Evolutionary conservation across 1,284 basidiomycete genomes (phyloP).

Genomic region (Vanrija pseudolonga): DNA sequence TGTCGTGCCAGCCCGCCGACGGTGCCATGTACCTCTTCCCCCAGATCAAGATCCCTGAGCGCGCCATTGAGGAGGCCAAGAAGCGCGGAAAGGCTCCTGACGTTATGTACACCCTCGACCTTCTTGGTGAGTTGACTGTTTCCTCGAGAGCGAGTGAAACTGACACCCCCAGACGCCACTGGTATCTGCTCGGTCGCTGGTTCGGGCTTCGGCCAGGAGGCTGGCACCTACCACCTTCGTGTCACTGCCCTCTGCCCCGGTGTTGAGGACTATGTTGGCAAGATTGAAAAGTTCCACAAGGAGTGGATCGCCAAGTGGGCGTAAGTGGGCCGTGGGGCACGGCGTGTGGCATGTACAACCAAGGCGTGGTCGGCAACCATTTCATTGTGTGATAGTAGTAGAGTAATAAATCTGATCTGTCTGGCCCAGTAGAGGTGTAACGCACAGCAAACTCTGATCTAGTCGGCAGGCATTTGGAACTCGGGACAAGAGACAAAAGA

Average conservation of each 20-base stretch:
- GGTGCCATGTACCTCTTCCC: conserved; percentile 90
- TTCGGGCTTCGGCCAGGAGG: conserved; percentile 84
- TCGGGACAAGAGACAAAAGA: no score
- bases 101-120: conserved; percentile 75
- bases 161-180: conserved; percentile 58
- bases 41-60: conserved; percentile 63
- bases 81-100: conserved; percentile 73
- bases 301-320: conserved; percentile 69
- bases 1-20: conserved; percentile 75
- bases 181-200: conserved; percentile 93
- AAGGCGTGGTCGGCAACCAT: no score
- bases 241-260: conserved; percentile 78
- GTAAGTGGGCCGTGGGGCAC: conserved; percentile 16
- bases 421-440: no score
- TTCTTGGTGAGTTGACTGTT: conserved; percentile 56
- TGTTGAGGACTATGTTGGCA: conserved; percentile 81
- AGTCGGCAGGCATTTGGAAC: no score
- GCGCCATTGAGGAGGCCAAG: conserved; percentile 69
- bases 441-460: no score
- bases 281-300: conserved; percentile 78
- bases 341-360: background rate
- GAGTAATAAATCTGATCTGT: no score
- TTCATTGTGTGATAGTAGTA: no score
- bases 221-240: conserved; percentile 80
- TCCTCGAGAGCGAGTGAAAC: background rate